Evolutionary conservation across 148 eudicot genomes (phyloP).

Genomic region (Dianthus caryophyllus): DNA sequence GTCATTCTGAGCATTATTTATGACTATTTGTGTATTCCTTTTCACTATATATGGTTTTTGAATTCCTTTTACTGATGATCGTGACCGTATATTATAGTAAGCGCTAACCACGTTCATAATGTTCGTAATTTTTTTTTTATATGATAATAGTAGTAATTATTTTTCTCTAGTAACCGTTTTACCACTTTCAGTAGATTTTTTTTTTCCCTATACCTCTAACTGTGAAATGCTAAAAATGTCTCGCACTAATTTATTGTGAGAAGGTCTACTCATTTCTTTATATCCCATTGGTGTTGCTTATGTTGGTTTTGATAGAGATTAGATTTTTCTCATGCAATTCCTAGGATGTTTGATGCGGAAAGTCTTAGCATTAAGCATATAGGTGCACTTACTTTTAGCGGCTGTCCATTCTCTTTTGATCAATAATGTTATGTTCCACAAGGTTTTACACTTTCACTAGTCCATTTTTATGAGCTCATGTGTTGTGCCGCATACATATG

Average conservation of each 20-base stretch:
- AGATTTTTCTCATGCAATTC: background rate
- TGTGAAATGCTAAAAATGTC: too few species aligned
- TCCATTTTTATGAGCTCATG: background rate
- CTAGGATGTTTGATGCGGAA: background rate
- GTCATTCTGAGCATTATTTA: background rate
- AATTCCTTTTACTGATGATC: too few species aligned
- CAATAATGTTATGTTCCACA: background rate
- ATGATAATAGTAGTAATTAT: too few species aligned
- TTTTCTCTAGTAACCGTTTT: too few species aligned
- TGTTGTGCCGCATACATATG: background rate
- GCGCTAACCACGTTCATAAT: too few species aligned
- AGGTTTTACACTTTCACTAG: background rate
- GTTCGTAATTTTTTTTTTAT: too few species aligned
- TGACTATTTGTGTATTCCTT: background rate
- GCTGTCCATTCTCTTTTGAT: background rate
- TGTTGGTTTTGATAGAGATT: background rate
- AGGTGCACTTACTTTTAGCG: background rate
- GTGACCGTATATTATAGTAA: too few species aligned
- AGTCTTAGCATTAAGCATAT: background rate
- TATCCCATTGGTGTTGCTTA: constrained; percentile 7
- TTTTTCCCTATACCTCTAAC: too few species aligned
- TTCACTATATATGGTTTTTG: too few species aligned
- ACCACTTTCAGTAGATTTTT: too few species aligned
- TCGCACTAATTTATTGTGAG: too few species aligned
- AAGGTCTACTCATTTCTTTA: too few species aligned